A percentile compares a stretch with the other conserved stretches of the same genome.
Conservation (phyloP, 352 stramenopile species). For the Phytophthora pseudosyringae region DNA sequence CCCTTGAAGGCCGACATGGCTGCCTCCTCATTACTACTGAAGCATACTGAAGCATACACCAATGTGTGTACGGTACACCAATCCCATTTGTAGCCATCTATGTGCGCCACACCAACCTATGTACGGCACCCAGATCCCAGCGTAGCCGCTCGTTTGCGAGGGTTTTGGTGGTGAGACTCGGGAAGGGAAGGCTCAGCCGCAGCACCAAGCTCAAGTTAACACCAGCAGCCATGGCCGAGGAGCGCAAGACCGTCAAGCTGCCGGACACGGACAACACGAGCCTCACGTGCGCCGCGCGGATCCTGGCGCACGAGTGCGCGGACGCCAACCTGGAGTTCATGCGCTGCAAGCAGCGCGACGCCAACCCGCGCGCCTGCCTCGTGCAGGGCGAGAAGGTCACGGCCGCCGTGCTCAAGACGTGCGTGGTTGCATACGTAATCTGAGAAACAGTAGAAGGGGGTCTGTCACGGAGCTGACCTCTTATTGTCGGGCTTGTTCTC, state of each 20-base stretch:
- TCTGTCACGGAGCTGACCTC: neutral
- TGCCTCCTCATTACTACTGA: constrained; percentile 2
- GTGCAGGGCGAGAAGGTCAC: constrained; percentile 89
- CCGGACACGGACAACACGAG: constrained; percentile 89
- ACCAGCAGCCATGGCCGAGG: constrained; percentile 37
- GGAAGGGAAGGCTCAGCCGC: constrained; percentile 13
- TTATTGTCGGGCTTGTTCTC: constrained; percentile 18
- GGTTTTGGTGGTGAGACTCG: constrained; percentile 40
- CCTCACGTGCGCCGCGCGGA: constrained; percentile 83
- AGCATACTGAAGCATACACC: no score
- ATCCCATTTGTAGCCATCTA: neutral
- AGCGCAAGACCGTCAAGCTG: constrained; percentile 61
- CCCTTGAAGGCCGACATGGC: constrained; percentile 2
- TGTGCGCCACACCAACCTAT: constrained; percentile 1
- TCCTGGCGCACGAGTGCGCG: constrained; percentile 84
- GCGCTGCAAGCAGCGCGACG: constrained; percentile 86
- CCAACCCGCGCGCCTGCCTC: constrained; percentile 83
- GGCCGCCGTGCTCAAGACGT: constrained; percentile 87
- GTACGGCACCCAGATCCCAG: constrained; percentile 3
- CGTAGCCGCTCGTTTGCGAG: constrained; percentile 33
- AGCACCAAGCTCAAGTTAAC: constrained; percentile 14
- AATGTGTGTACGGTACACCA: no score
- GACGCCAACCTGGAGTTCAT: constrained; percentile 87
- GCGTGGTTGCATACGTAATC: constrained; percentile 33
- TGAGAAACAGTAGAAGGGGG: neutral